Evolutionary conservation across 148 eudicot species (phyloP).

Genomic region (Persicaria tinctoria): DNA sequence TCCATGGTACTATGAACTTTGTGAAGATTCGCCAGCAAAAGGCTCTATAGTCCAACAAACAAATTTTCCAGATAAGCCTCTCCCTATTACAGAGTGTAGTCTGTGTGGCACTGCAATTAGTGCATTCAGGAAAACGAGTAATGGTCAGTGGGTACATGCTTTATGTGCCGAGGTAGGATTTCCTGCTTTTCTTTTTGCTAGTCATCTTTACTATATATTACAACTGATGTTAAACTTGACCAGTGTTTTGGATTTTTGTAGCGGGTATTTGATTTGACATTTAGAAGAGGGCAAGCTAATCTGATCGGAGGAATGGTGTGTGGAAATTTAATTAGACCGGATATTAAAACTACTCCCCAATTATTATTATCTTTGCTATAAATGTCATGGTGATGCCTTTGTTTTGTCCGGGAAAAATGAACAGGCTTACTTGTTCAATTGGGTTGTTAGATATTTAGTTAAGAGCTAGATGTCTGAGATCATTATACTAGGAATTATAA

Average conservation of each 20-base stretch:
- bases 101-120: constrained; percentile 76
- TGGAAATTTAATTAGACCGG: background rate
- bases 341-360: no score
- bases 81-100: constrained; percentile 59
- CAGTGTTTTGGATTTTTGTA: constrained; percentile 24
- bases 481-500: no score
- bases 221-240: background rate
- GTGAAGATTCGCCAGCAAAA: constrained; percentile 60
- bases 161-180: constrained; percentile 85
- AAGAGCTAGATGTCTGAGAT: no score
- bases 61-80: constrained; percentile 41
- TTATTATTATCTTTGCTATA: no score
- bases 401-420: no score
- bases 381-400: no score
- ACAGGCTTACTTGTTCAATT: no score
- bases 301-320: constrained; percentile 75
- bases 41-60: constrained; percentile 21
- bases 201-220: background rate
- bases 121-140: constrained; percentile 82
- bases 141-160: constrained; percentile 92
- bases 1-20: constrained; percentile 93
- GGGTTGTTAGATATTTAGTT: no score
- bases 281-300: constrained; percentile 76
- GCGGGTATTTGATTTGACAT: constrained; percentile 91
- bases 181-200: constrained; percentile 5